Conservation (phyloP, 371 early-diverging fungal species). For the Cladochytrium tenue region DNA sequence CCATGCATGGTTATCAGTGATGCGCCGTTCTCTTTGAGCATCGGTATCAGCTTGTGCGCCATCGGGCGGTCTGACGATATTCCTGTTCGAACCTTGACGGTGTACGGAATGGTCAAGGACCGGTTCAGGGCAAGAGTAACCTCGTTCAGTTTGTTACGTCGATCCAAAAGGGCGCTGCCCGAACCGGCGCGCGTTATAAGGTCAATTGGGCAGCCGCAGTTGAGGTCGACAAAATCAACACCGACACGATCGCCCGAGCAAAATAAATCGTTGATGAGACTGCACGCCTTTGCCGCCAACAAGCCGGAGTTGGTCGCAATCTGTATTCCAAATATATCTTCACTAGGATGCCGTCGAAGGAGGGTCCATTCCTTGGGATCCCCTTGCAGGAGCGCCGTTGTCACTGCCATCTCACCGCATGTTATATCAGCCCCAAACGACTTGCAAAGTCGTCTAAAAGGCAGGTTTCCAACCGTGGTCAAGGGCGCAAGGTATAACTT, state of each 20-base stretch:
- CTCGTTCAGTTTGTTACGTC: conserved; percentile 67
- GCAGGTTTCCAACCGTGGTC: conserved; percentile 96
- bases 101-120: conserved; percentile 77
- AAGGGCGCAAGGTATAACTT: conserved; percentile 95
- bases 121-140: conserved; percentile 76
- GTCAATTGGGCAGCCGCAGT: conserved; percentile 94
- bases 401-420: conserved; percentile 94
- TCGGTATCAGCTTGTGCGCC: conserved; percentile 75
- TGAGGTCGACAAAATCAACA: conserved; percentile 94
- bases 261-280: conserved; percentile 64
- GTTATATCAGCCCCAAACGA: conserved; percentile 94
- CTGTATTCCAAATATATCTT: conserved; percentile 94
- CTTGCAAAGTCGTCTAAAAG: conserved; percentile 93
- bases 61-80: conserved; percentile 62
- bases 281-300: conserved; percentile 60
- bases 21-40: conserved; percentile 67
- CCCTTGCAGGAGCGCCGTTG: conserved; percentile 45
- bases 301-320: conserved; percentile 32
- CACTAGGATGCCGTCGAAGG: conserved; percentile 79
- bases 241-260: conserved; percentile 1
- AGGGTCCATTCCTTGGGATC: conserved; percentile 85
- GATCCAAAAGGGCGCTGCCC: conserved; percentile 80
- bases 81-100: conserved; percentile 91
- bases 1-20: conserved; percentile 76
- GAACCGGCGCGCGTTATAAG: conserved; percentile 77